Base-by-base conservation (phyloP, 2,329 filamentous ascomycete species). In the Neofusicoccum kwambonambiense region DNA sequence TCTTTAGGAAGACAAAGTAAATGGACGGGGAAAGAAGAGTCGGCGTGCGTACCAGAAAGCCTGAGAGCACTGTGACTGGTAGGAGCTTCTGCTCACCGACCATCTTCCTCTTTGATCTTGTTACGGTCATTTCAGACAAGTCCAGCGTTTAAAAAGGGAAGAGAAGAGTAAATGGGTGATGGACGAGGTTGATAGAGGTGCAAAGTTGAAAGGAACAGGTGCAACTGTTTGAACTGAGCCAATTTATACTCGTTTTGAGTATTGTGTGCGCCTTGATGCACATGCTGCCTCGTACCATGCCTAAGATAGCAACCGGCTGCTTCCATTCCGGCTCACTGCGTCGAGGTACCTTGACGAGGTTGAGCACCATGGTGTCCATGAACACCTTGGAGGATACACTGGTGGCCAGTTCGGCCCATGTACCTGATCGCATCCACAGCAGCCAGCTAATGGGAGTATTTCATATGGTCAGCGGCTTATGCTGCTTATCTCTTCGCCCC, bases 11-110 rank as follows among this genome's bases (percentile, higher is more conserved):
- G 27, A 31, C 27, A 31, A 31, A 31, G 6, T 7, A 7, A 11
- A 37, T 11, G 15, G 27, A 39, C 9, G 52, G 31, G 19, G n/a
- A 3, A 41, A 11, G 19, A 7, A 31, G 3, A 15, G 12, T 13
- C 13, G 41, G 13, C 5, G 17, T 12, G 60, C 73, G 64, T 76
- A 84, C 83, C 67, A 88, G 70, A 58, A 89, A 88, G 0, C 86
- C 86, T 1, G 86, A 88, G 0, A 88, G 78, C 0, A 88, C 78
- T 0, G 85, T 88, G 2, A 89, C 86, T 3, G 86, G 86, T 4
- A 88, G 75, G 3, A 80, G 76, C 65, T 72, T 72, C 60, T 72
- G 69, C 47, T 65, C 68, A 31, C 27, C 27, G 1, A 7, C 27
- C 44, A 62, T 64, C 44, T 39, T 64, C 44, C 52, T 47, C 35